These are phyloP conservation scores for Zelopaecilomyces penicillatus DNA, from an alignment of 2,329 filamentous ascomycete genomes.

Conservation along the genomic window DNA sequence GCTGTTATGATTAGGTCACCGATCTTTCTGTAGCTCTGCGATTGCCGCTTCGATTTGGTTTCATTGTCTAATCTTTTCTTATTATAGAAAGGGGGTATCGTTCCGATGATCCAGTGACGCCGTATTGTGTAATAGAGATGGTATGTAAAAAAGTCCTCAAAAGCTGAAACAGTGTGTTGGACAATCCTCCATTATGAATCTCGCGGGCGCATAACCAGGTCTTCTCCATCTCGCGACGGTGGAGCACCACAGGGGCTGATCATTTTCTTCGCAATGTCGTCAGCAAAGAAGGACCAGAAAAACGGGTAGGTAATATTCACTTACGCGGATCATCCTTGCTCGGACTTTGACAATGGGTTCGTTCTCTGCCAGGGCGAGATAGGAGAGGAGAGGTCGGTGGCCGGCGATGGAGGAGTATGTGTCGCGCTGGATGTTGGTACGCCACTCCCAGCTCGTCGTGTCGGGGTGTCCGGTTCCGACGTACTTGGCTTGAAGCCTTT, in stretches of 20 bases:
- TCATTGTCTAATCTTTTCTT: no score
- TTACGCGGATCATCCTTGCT: constrained; percentile 67
- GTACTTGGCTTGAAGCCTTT: constrained; percentile 91
- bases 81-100: no score
- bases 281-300: constrained; percentile 3
- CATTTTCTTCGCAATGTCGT: constrained; percentile 49
- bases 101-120: no score
- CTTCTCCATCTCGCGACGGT: constrained; percentile 43
- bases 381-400: constrained; percentile 78
- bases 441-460: constrained; percentile 96
- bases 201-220: constrained; percentile 12
- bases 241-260: constrained; percentile 52
- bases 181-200: no score
- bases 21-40: no score
- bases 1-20: background rate
- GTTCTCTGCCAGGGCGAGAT: constrained; percentile 84
- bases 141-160: no score
- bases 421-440: constrained; percentile 90
- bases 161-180: no score
- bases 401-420: constrained; percentile 83
- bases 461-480: constrained; percentile 94
- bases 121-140: no score
- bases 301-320: constrained; percentile 12
- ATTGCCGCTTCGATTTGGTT: no score
- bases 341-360: constrained; percentile 74